These are phyloP conservation scores for Talaromyces sp. DNA, from an alignment of 2,329 filamentous ascomycete genomes.

Conservation along the genomic window DNA sequence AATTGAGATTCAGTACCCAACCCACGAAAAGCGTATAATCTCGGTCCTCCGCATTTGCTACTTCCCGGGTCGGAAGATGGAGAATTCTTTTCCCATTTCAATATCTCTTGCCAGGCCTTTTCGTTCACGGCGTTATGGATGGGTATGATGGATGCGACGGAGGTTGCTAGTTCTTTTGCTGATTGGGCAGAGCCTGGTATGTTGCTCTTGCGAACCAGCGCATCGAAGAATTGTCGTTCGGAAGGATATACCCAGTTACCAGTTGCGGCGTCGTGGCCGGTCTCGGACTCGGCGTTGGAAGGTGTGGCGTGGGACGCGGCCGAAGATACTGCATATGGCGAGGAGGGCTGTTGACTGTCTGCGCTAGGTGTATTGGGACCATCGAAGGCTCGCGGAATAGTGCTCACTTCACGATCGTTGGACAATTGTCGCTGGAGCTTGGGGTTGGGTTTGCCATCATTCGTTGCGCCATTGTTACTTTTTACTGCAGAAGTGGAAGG, in stretches of 20 bases:
- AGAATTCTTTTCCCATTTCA: constrained; percentile 75
- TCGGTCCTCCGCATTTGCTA: constrained; percentile 69
- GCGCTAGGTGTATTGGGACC: constrained; percentile 17
- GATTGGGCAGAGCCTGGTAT: constrained; percentile 50
- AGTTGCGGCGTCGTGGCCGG: constrained; percentile 59
- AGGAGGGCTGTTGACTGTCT: constrained; percentile 22
- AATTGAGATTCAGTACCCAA: constrained; percentile 44
- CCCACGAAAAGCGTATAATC: constrained; percentile 77
- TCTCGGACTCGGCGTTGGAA: constrained; percentile 74
- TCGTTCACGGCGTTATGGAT: constrained; percentile 99
- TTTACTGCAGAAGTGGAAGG: constrained; percentile 19
- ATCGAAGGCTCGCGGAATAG: constrained; percentile 63
- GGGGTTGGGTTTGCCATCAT: constrained; percentile 21
- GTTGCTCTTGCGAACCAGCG: constrained; percentile 88
- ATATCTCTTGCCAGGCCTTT: constrained; percentile 88
- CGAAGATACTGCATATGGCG: constrained; percentile 18
- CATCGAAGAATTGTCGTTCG: constrained; percentile 96
- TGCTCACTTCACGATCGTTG: constrained; percentile 67
- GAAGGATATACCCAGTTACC: constrained; percentile 98
- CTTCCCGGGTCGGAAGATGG: constrained; percentile 50
- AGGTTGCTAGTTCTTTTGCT: constrained; percentile 49
- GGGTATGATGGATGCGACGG: constrained; percentile 89
- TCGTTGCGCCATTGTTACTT: constrained; percentile 15
- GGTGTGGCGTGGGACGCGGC: constrained; percentile 35
- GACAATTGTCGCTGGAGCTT: constrained; percentile 49